phyloP scores from a whole-genome alignment of 2,329 filamentous ascomycete genomes.

The Clarireedia homoeocarpa region DNA sequence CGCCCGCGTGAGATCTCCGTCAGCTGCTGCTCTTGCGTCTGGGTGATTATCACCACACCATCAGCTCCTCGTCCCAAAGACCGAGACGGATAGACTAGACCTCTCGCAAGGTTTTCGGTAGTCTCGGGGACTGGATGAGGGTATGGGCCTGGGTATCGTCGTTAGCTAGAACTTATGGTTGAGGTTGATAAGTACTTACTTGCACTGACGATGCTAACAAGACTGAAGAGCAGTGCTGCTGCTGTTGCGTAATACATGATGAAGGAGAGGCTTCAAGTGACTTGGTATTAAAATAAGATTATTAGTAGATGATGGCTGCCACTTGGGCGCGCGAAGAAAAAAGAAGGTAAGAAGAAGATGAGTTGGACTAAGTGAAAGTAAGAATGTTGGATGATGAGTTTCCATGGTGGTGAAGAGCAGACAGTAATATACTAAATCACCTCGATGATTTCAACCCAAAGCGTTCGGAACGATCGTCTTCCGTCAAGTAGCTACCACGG shows the following conservation, averaged over 20 bases:
- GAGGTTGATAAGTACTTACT: conserved; percentile 15
- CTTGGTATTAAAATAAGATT: conserved; percentile 7
- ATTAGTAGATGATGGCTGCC: conserved; percentile 23
- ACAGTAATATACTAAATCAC: background rate
- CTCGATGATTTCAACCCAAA: conserved; percentile 1
- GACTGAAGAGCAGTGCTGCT: conserved; percentile 15
- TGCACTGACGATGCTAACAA: conserved; percentile 19
- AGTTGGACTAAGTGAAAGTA: background rate
- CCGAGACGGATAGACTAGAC: conserved; percentile 18
- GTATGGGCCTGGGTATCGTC: conserved; percentile 15
- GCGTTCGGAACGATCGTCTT: conserved; percentile 19
- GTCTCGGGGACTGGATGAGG: conserved; percentile 18
- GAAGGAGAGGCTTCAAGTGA: conserved; percentile 4
- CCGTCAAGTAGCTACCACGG: conserved; percentile 16
- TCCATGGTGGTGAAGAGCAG: background rate
- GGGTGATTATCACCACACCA: conserved; percentile 15
- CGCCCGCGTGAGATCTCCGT: conserved; percentile 7
- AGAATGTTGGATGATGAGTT: background rate
- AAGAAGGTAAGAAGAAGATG: conserved; percentile 22
- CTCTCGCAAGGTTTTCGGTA: conserved; percentile 15
- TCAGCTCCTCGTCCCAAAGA: conserved; percentile 6
- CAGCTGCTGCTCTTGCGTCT: conserved; percentile 12
- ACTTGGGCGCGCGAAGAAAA: conserved; percentile 26
- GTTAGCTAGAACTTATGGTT: conserved; percentile 9
- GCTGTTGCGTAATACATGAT: conserved; percentile 23